Conservation (phyloP, 768 basidiomycete genomes). For the Xerocomus brunneocitrinus region DNA sequence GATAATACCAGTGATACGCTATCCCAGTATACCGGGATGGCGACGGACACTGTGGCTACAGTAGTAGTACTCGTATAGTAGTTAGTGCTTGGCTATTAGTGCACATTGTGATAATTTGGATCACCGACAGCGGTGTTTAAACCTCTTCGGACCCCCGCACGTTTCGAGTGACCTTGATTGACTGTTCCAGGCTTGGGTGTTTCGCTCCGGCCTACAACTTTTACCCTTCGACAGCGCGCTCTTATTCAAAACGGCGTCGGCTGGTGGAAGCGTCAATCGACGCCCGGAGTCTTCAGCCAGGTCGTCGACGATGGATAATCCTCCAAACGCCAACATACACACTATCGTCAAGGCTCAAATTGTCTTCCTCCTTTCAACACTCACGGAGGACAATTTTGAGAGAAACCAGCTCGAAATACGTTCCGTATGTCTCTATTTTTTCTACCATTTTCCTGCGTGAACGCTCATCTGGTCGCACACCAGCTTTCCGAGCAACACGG, state of each 20-base stretch:
- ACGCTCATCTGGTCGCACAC: conserved; percentile 16
- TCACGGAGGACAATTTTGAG: conserved; percentile 96
- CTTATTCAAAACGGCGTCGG: conserved; percentile 60
- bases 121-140: conserved; percentile 22
- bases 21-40: neutral
- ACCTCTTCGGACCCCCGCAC: conserved; percentile 9
- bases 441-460: conserved; percentile 6
- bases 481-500: conserved; percentile 97
- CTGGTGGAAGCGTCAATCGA: conserved; percentile 61
- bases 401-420: conserved; percentile 92
- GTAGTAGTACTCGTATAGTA: neutral
- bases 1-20: neutral
- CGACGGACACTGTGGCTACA: neutral
- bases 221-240: conserved; percentile 31
- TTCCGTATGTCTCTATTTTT: conserved; percentile 57
- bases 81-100: neutral
- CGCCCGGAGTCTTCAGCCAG: conserved; percentile 74
- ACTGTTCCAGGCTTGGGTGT: conserved; percentile 29
- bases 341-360: conserved; percentile 97
- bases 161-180: conserved; percentile 21
- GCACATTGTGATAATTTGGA: neutral
- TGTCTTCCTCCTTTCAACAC: conserved; percentile 91
- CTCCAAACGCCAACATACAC: conserved; percentile 80
- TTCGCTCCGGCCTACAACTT: conserved; percentile 30
- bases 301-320: conserved; percentile 81